Evolutionary conservation across 192 early-diverging fungal species (phyloP), one percentile per base, ranked within the genome.

Genomic region (Rhizophagus prolifer): DNA sequence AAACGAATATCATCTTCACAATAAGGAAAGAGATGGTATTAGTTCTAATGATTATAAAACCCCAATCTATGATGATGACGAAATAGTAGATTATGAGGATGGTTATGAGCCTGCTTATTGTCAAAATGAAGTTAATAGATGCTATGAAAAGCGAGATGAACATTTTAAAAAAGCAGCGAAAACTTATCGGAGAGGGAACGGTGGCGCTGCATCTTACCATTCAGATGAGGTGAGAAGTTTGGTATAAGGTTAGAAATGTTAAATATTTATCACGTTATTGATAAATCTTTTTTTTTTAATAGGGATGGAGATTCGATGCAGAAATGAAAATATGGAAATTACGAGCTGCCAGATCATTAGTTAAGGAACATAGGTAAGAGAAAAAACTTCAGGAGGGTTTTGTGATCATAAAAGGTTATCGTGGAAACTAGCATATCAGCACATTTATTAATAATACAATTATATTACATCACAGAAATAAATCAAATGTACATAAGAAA

Each of bases 291-390:
- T 41, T 9, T 41, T 21, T 44, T 62, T 4, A 9, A 13, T 31
- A 82, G 76, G 85, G 83, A 46, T 78, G 78, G 13, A 36, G 76
- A 50, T 63, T 78, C 23, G 83, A 90, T 69, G 63, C 62, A 2
- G 61, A 86, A 59, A 86, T 84, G 28, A 88, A 85, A 58, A 79
- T 78, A 14, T 87, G 84, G 86, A 86, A 86, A 28, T 86, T 88
- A 81, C 81, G 87, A 28, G 87, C 87, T 38, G 87, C 87, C 7
- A 82, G 84, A 69, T 84, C 88, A 3, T 79, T 81, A 60, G 83
- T 88, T 26, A 82, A 82, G 28, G 62, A 65, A 44, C 31, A 74
- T 8, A 68, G 75, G 75, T 76, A 59, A n/a, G 65, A 30, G 28
- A 30, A 28, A 26, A 14, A 12, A 16, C 13, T 21, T 2, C 2